These are phyloP conservation scores for Pyrrhoderma noxium DNA, from an alignment of 1,284 basidiomycete species.

Conservation along the genomic window DNA sequence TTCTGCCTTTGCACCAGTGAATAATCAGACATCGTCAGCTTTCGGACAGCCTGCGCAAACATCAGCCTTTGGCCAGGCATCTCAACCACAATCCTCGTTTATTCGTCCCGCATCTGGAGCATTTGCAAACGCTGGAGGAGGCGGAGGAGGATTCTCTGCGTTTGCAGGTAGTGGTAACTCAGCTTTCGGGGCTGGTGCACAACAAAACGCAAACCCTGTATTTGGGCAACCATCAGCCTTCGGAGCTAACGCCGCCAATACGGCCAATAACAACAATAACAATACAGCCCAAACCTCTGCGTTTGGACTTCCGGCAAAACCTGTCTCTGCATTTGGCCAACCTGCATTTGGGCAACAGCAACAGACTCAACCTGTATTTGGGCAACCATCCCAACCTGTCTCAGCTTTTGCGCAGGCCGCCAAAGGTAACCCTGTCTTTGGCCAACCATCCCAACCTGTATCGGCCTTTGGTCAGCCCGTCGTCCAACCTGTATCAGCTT, in stretches of 20 bases:
- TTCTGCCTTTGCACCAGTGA: conserved; percentile 31
- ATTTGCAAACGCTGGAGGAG: conserved; percentile 23
- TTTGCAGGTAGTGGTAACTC: conserved; percentile 28
- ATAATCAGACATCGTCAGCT: conserved; percentile 28
- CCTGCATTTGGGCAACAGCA: conserved; percentile 12
- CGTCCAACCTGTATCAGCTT: conserved; percentile 24
- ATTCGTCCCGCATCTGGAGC: conserved; percentile 29
- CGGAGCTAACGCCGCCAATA: conserved; percentile 18
- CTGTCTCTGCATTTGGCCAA: conserved; percentile 28
- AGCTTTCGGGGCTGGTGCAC: conserved; percentile 27
- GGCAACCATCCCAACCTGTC: conserved; percentile 23
- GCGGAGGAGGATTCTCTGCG: conserved; percentile 27
- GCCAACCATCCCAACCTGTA: conserved; percentile 17
- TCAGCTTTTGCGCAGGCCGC: conserved; percentile 33
- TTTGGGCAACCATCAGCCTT: conserved; percentile 28
- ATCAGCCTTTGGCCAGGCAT: conserved; percentile 28
- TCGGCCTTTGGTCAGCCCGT: conserved; percentile 28
- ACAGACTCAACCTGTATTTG: conserved; percentile 24
- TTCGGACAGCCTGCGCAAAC: conserved; percentile 29
- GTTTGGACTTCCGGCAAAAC: conserved; percentile 22
- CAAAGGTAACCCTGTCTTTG: conserved; percentile 20
- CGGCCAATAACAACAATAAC: conserved; percentile 25
- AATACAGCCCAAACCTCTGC: conserved; percentile 23
- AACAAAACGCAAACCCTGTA: conserved; percentile 21
- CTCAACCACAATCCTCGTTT: conserved; percentile 26